Base-by-base conservation (phyloP, 192 early-diverging fungal genomes). In the Chytriomyces hyalinus region DNA sequence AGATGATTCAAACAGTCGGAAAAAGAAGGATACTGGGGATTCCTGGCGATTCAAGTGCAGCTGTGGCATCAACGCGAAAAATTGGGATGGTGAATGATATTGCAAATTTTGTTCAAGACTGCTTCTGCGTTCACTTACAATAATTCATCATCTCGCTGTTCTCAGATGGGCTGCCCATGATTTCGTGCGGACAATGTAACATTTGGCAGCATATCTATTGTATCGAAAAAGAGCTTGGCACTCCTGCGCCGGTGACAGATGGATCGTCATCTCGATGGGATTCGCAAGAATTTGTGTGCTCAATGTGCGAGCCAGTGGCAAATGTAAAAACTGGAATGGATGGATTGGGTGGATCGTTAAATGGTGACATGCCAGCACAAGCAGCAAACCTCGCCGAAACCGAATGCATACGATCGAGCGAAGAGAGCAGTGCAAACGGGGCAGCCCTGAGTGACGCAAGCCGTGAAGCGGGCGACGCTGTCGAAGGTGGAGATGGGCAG, bases 141-240 rank as follows among this genome's bases (percentile, higher is more conserved):
- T 0, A n/a, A 26, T 46, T 24, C 36, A n/a, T 65, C 45, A 51
- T 26, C n/a, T 44, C 22, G 51, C 11, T 66, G 49, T 13, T 49
- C 62, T 43, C 64, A 82, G 91, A 94, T 85, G 93, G 92, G 8
- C 82, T 84, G 26, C 87, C 90, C 0, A 92, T 93, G 86, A 91
- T 94, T 65, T 87, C 89, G 0, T 94, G 93, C 70, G 91, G 83
- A 45, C 67, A 78, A 22, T 94, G 93, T 77, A 78, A 83, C 59
- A 83, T 87, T 3, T 94, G 93, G 93, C 89, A 91, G 65, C 93
- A 94, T 78, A 90, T 93, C 17, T 75, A 79, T 1, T 94, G 93
- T 64, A 79, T 92, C 49, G 82, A 67, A 15, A 15, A n/a, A 48
- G 66, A 67, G 44, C 9, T 13, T 9, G 66, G 66, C 45, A 47